Base-by-base conservation (phyloP, 176 grass and related monocot species). In the Oryza nivara region DNA sequence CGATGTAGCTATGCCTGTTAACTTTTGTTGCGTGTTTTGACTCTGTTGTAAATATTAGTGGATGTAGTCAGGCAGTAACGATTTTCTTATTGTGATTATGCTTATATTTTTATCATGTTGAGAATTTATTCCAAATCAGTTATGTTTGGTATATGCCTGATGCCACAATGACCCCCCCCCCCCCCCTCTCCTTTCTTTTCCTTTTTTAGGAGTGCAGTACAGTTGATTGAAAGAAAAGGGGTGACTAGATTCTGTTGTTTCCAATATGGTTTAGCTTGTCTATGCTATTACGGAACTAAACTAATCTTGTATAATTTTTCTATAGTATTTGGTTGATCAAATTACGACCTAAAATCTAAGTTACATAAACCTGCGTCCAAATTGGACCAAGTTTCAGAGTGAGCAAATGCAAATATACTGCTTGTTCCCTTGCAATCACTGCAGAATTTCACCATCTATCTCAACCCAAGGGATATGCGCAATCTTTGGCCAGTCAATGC, bases 371-470 rank as follows among this genome's bases (percentile, higher is more conserved):
- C 64, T 73, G 58, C 73, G 35, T 66, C 2, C 17, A 48, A 72
- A 64, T 72, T 51, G 19, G 19, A 72, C 44, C 35, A 48, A 7
- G 5, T 67, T 76, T 68, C 11, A 60, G 22, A 70, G 60, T 45
- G 47, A 77, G 10, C 13, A 80, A 67, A 75, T 74, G 10, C 25
- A 80, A 67, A 75, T 74, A 67, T 15, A 58, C 61, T 80, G 44
- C 12, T 43, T 38, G 73, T 38, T 4, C 20, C 19, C 54, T 68
- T 67, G 14, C 34, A 67, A 67, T 56, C 17, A 44, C 46, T 81
- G 63, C 45, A 81, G 64, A 73, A 90, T 68, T 78, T 90, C 68
- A 48, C 88, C 84, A 64, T 83, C 67, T 79, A 90, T 79, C 61
- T 90, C 83, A 1, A 90, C 46, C 40, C 74, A 77, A 74, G 84